Conservation (phyloP, 2,329 filamentous ascomycete genomes). For the Penicillium sp. region DNA sequence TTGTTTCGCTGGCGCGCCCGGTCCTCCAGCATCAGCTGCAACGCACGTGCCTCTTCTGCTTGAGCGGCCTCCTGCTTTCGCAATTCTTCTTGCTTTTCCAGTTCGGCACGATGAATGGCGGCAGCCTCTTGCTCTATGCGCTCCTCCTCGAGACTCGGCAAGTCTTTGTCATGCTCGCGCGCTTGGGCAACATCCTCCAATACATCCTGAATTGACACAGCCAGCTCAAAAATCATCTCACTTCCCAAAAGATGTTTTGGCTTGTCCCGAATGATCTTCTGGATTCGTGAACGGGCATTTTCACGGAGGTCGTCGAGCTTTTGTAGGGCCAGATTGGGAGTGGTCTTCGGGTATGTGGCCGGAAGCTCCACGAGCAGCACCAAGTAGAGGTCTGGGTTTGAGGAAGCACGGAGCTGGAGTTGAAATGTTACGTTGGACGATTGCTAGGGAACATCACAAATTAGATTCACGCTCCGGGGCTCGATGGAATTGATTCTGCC, state of each 20-base stretch:
- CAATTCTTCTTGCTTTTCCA: constrained; percentile 46
- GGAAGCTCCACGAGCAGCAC: constrained; percentile 75
- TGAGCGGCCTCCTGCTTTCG: constrained; percentile 38
- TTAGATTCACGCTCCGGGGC: constrained; percentile 5
- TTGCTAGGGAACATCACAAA: constrained; percentile 48
- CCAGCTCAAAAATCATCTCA: constrained; percentile 61
- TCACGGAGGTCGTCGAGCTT: constrained; percentile 60
- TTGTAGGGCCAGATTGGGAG: constrained; percentile 66
- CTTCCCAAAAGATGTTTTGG: constrained; percentile 59
- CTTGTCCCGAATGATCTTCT: constrained; percentile 62
- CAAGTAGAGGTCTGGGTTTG: constrained; percentile 64
- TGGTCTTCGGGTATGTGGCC: constrained; percentile 82
- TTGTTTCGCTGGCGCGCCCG: constrained; percentile 37
- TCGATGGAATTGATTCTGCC: constrained; percentile 18
- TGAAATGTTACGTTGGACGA: constrained; percentile 73
- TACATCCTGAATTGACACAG: constrained; percentile 57
- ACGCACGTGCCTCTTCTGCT: constrained; percentile 36
- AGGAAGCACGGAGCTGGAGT: constrained; percentile 67
- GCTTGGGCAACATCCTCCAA: constrained; percentile 80
- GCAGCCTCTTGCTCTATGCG: constrained; percentile 74
- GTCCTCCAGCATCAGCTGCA: constrained; percentile 36
- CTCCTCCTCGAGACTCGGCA: constrained; percentile 86
- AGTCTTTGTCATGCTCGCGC: constrained; percentile 65
- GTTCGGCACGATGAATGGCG: constrained; percentile 51
- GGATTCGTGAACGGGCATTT: constrained; percentile 64